Evolutionary conservation across 331 rosid genomes (phyloP).

Genomic region (Pyrus hybrid): DNA sequence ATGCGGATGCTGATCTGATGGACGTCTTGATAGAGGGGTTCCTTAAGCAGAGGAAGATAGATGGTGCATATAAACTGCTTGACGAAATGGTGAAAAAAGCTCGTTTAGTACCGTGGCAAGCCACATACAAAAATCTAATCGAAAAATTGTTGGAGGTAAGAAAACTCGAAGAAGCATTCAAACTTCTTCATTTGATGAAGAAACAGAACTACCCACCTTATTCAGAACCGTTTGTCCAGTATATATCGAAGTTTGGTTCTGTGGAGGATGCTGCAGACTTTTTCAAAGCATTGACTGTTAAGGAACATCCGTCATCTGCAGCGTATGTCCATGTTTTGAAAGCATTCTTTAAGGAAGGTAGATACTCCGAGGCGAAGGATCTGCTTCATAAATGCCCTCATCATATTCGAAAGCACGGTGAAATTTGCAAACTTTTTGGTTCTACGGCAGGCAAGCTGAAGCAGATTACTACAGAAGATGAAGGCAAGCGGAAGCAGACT

Average conservation of each 20-base stretch:
- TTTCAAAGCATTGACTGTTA: slow-evolving; percentile 52
- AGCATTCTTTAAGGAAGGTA: slow-evolving; percentile 64
- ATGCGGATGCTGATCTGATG: slow-evolving; percentile 60
- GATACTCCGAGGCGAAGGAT: slow-evolving; percentile 67
- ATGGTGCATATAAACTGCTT: slow-evolving; percentile 52
- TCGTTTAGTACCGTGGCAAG: slow-evolving; percentile 62
- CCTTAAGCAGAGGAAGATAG: slow-evolving; percentile 36
- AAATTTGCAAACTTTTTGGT: slow-evolving; percentile 53
- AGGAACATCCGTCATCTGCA: slow-evolving; percentile 45
- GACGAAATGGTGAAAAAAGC: slow-evolving; percentile 40
- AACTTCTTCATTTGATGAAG: slow-evolving; percentile 60
- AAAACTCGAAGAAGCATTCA: slow-evolving; percentile 72
- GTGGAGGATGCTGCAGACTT: slow-evolving; percentile 69
- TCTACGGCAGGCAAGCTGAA: slow-evolving; percentile 21
- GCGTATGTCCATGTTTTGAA: slow-evolving; percentile 58
- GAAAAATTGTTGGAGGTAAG: slow-evolving; percentile 41
- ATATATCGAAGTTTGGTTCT: slow-evolving; percentile 69
- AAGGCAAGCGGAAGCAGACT: background rate
- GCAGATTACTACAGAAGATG: no score
- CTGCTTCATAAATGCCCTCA: slow-evolving; percentile 62
- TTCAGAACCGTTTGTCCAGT: slow-evolving; percentile 43
- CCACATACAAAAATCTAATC: slow-evolving; percentile 51
- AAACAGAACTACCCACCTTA: slow-evolving; percentile 51
- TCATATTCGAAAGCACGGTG: slow-evolving; percentile 45
- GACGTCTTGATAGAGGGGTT: slow-evolving; percentile 58